Conservation (phyloP, 768 basidiomycete genomes). For the Cystofilobasidium ferigula region DNA sequence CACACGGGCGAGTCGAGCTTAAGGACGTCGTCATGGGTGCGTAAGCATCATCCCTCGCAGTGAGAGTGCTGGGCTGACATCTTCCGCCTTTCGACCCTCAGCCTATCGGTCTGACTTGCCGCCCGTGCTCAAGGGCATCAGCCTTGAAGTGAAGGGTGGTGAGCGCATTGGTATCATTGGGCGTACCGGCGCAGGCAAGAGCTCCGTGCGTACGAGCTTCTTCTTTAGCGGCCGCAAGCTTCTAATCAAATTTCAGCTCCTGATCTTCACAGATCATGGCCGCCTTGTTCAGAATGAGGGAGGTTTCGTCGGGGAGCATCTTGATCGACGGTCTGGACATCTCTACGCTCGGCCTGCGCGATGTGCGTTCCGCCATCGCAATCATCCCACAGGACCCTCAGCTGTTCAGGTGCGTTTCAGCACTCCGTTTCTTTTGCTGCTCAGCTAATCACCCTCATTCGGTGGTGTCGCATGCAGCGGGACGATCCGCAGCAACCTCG, state of each 20-base stretch:
- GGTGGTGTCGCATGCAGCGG: conserved; percentile 18
- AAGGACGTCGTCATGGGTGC: conserved; percentile 40
- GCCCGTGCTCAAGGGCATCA: conserved; percentile 66
- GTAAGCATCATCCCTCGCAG: background rate
- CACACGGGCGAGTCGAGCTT: conserved; percentile 59
- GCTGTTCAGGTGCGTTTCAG: conserved; percentile 43
- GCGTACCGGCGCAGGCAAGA: conserved; percentile 56
- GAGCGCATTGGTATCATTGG: conserved; percentile 93
- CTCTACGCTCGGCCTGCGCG: conserved; percentile 66
- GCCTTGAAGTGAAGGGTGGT: conserved; percentile 55
- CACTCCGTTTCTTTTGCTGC: background rate
- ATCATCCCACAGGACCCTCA: conserved; percentile 35
- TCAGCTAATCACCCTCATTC: background rate
- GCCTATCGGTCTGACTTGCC: conserved; percentile 75
- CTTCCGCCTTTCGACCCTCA: conserved; percentile 48
- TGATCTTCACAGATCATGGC: conserved; percentile 52
- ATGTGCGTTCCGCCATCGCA: conserved; percentile 42
- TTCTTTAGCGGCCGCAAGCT: background rate
- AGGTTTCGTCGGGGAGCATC: conserved; percentile 64
- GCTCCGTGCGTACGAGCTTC: background rate
- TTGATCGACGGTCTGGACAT: conserved; percentile 71
- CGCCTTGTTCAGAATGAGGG: conserved; percentile 59
- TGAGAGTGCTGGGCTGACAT: background rate
- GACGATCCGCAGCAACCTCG: conserved; percentile 65
- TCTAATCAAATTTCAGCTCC: background rate